A percentile compares a stretch with the other conserved stretches of the same genome.
Conservation (phyloP, 148 eudicot genomes). For the Chenopodium berlandieri region DNA sequence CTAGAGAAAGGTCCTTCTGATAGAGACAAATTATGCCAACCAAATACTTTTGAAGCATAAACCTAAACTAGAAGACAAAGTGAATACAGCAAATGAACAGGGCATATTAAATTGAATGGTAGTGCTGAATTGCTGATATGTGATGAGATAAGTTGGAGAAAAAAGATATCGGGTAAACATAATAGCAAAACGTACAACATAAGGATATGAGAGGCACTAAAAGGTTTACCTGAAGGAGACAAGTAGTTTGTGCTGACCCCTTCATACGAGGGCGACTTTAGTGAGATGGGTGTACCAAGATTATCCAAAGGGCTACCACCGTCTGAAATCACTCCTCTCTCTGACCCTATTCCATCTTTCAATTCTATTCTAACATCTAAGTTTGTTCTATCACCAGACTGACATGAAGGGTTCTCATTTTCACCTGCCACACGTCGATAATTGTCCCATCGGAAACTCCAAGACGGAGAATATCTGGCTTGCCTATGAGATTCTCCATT, state of each 20-base stretch:
- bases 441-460: conserved; percentile 56
- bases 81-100: background rate
- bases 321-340: conserved; percentile 24
- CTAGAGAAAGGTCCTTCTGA: background rate
- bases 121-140: too few species aligned
- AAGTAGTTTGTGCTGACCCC: conserved; percentile 19
- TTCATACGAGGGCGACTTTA: conserved; percentile 32
- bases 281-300: conserved; percentile 24
- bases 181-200: background rate
- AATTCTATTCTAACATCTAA: conserved; percentile 29
- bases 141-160: background rate
- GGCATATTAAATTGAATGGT: background rate
- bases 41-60: background rate
- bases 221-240: conserved; percentile 40
- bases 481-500: conserved; percentile 37
- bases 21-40: background rate
- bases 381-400: conserved; percentile 26
- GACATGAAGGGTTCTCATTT: conserved; percentile 25
- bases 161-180: background rate
- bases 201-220: background rate
- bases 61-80: background rate
- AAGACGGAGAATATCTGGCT: conserved; percentile 44
- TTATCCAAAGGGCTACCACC: conserved; percentile 31
- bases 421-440: conserved; percentile 50
- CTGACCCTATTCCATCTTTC: conserved; percentile 30